Conservation (phyloP, 163 green algal genomes). For the Scenedesmus sp. region DNA sequence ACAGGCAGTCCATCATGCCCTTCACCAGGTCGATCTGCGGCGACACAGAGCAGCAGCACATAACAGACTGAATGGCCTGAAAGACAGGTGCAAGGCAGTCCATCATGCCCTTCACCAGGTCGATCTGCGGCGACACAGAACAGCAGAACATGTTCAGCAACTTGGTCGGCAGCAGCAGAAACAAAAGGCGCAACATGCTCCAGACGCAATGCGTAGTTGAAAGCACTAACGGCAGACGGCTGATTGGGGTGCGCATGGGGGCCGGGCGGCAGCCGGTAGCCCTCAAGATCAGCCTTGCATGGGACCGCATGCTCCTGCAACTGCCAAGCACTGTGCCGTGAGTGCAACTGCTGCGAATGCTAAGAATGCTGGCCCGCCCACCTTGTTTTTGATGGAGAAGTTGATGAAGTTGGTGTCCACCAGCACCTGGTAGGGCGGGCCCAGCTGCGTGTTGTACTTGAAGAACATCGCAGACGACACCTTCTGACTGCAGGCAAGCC, state of each 20-base stretch:
- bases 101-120: slow-evolving; percentile 94
- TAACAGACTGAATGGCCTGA: not conserved
- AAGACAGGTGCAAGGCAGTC: not conserved
- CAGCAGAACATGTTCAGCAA: not conserved
- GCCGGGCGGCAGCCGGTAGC: too few species aligned
- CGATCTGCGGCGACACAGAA: slow-evolving; percentile 77
- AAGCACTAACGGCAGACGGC: too few species aligned
- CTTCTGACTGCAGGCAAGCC: slow-evolving; percentile 59
- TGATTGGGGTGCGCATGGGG: too few species aligned
- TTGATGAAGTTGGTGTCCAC: slow-evolving; percentile 99
- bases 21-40: slow-evolving; percentile 94
- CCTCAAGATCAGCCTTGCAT: too few species aligned
- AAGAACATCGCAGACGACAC: slow-evolving; percentile 96
- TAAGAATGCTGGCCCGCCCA: slow-evolving; percentile 48
- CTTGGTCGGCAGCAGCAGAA: too few species aligned
- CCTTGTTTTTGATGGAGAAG: slow-evolving; percentile 99
- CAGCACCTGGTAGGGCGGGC: slow-evolving; percentile 98
- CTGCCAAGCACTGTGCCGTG: too few species aligned
- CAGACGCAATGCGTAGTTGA: too few species aligned
- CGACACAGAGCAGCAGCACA: not conserved
- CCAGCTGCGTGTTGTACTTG: slow-evolving; percentile 98
- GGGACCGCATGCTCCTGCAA: too few species aligned
- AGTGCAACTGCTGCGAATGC: too few species aligned
- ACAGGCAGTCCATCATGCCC: slow-evolving; percentile 99
- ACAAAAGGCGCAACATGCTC: too few species aligned